phyloP scores from a whole-genome alignment of 176 grass and related monocot genomes.

The Elymus sibiricus region DNA sequence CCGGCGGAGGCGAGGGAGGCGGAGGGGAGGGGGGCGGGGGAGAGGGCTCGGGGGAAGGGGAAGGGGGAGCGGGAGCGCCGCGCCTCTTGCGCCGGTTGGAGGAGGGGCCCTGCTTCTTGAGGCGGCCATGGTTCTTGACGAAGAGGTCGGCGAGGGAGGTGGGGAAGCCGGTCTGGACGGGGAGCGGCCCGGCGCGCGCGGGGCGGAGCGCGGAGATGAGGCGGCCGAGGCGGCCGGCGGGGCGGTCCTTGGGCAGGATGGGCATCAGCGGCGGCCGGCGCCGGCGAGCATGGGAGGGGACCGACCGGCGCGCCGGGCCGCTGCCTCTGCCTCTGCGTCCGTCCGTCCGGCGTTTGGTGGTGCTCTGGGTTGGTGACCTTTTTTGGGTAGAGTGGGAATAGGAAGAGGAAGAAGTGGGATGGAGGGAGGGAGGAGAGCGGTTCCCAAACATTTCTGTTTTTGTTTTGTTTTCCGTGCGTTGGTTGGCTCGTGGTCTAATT shows the following conservation, averaged over 20 bases:
- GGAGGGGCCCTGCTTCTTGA: slow-evolving; percentile 44
- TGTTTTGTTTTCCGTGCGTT: background rate
- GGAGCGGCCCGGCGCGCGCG: slow-evolving; percentile 43
- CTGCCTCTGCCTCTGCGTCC: background rate
- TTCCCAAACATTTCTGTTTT: background rate
- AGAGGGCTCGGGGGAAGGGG: background rate
- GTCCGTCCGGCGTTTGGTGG: slow-evolving; percentile 16
- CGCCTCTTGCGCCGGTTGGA: slow-evolving; percentile 38
- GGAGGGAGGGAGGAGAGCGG: background rate
- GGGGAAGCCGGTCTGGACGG: slow-evolving; percentile 88
- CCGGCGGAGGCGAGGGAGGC: background rate
- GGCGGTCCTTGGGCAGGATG: slow-evolving; percentile 55
- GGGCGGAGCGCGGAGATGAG: slow-evolving; percentile 61
- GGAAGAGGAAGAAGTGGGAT: background rate
- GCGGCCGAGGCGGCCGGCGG: slow-evolving; percentile 40
- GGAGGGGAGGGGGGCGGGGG: background rate
- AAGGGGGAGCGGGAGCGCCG: background rate
- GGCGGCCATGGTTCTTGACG: slow-evolving; percentile 85
- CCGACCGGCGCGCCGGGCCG: slow-evolving; percentile 27
- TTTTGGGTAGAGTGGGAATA: background rate
- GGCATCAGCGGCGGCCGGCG: slow-evolving; percentile 47
- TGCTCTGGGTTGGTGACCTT: slow-evolving; percentile 8
- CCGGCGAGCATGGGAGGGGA: slow-evolving; percentile 41
- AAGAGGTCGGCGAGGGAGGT: slow-evolving; percentile 89
- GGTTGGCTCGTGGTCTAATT: too few relatives aligned